Conservation (phyloP, 2,329 filamentous ascomycete genomes). For the Magnaporthiopsis poae region DNA sequence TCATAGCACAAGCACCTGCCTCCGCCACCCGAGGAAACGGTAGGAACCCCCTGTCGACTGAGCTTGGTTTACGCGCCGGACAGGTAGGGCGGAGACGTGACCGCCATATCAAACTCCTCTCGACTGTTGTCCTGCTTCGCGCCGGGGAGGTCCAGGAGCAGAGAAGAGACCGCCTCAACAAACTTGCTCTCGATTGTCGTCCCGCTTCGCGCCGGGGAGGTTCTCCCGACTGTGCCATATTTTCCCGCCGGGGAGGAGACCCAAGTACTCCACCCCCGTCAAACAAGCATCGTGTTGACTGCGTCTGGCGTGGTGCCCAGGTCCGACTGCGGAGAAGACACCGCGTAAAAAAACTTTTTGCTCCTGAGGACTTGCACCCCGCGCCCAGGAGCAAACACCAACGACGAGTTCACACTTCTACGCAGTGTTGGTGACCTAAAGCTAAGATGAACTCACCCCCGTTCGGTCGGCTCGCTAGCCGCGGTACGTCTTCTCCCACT, state of each 20-base stretch:
- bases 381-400: not conserved
- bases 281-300: not conserved
- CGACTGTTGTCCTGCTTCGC: not conserved
- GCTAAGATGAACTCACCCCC: not conserved
- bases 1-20: not conserved
- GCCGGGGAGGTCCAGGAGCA: not conserved
- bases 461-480: too few species aligned
- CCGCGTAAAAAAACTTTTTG: not conserved
- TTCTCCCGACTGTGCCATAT: not conserved
- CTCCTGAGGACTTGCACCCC: not conserved
- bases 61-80: not conserved
- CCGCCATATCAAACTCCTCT: not conserved
- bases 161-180: not conserved
- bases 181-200: not conserved
- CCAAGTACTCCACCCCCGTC: not conserved
- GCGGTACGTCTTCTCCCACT: not conserved
- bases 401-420: not conserved
- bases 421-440: not conserved
- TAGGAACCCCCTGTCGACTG: not conserved
- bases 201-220: not conserved
- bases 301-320: not conserved
- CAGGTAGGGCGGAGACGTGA: not conserved
- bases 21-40: not conserved
- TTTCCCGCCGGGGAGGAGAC: too few species aligned
- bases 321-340: not conserved